Base-by-base conservation (phyloP, 805 yeast genomes). In the Kodamaea kakaduensis region DNA sequence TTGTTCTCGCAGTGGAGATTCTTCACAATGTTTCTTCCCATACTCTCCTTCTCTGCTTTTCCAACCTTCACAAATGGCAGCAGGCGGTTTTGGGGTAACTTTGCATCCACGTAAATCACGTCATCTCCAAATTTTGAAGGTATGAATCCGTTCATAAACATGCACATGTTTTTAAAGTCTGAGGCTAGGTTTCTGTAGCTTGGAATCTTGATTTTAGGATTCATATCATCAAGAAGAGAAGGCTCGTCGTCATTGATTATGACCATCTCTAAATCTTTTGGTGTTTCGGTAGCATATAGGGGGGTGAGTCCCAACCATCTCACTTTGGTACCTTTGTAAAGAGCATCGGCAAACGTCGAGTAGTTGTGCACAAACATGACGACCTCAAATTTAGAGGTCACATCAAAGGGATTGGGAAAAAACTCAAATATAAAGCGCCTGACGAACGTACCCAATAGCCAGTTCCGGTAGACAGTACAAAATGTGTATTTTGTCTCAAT, bases 291-390 rank as follows among this genome's bases (percentile, higher is more conserved):
- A 8, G 25, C 17, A 17, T 22, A 15, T 3, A 28, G n/a, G 7
- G 40, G 31, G 6, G 43, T 19, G 2, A 37, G 34, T 20, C 43
- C 43, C 17, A 35, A 27, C 37, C 42, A 40, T 17, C 46, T 25
- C 17, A 40, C 18, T 23, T 35, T 31, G 8, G 37, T 42, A n/a
- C 38, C 38, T 25, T 40, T 42, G 40, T 36, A 42, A 6, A 36
- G 14, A 10, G 41, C 32, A 27, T 42, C 46, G 8, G 46, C 34
- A 19, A 31, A 42, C 3, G 36, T 31, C 7, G 30, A 32, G 28
- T 40, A 32, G 36, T 43, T 37, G 34, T 32, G 37, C 6, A 25
- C 22, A 15, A 30, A 36, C 24, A 36, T 18, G 13, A 30, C 27
- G 15, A 21, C 31, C n/a, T 17, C 21, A 21, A 33, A 33, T n/a